phyloP scores from a whole-genome alignment of 257 asterid genomes.

The Capsicum rhomboideum region DNA sequence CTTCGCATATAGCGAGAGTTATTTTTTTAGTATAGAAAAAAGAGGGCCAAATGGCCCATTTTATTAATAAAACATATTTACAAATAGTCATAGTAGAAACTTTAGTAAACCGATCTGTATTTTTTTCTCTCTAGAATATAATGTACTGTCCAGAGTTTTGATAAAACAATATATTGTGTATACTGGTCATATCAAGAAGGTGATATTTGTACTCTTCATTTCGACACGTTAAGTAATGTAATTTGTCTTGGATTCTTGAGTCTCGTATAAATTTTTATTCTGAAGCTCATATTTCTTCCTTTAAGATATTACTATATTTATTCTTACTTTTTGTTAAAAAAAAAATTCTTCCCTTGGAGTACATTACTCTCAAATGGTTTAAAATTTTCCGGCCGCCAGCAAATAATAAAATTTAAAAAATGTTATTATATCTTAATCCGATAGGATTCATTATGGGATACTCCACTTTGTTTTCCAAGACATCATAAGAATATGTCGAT shows the following conservation, averaged over 20 bases:
- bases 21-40: too few relatives aligned
- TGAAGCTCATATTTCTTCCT: neutral
- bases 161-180: neutral
- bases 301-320: neutral
- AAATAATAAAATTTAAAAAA: too few relatives aligned
- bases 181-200: neutral
- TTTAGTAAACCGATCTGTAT: too few relatives aligned
- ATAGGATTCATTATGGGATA: neutral
- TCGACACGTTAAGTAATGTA: neutral
- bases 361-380: neutral
- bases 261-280: neutral
- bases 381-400: too few relatives aligned
- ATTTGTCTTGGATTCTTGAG: neutral
- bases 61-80: too few relatives aligned
- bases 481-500: neutral
- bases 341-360: neutral
- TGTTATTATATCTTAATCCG: neutral
- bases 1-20: too few relatives aligned
- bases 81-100: too few relatives aligned
- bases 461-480: neutral
- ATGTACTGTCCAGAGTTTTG: neutral
- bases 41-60: too few relatives aligned
- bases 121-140: neutral
- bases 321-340: neutral
- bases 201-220: neutral